These are phyloP conservation scores for Cladosporium oxysporum DNA, from an alignment of 2,329 filamentous ascomycete genomes.

Conservation along the genomic window DNA sequence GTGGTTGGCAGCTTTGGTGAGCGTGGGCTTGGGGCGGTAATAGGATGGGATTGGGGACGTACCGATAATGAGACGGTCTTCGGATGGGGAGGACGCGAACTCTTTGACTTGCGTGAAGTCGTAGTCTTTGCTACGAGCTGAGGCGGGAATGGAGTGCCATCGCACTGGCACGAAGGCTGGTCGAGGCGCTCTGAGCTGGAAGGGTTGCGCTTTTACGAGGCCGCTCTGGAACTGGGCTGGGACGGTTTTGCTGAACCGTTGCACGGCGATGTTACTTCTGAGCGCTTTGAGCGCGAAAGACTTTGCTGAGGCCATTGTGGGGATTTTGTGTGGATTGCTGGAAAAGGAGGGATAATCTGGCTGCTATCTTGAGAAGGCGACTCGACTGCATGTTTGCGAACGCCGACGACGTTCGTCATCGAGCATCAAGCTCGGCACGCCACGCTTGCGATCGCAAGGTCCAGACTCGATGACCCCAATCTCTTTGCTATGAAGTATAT, in stretches of 20 bases:
- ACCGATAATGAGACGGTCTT: slow-evolving; percentile 35
- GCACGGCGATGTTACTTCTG: slow-evolving; percentile 19
- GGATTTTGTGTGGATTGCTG: neutral
- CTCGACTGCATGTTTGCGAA: neutral
- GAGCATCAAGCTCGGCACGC: neutral
- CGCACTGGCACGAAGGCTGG: slow-evolving; percentile 29
- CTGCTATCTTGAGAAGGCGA: neutral
- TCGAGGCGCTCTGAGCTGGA: slow-evolving; percentile 18
- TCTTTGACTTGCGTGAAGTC: slow-evolving; percentile 44
- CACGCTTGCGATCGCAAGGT: neutral
- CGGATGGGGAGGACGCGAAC: slow-evolving; percentile 38
- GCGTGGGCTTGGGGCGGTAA: neutral
- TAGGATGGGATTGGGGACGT: slow-evolving; percentile 8
- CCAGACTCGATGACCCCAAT: neutral
- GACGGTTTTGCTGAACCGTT: slow-evolving; percentile 17
- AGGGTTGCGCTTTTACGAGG: slow-evolving; percentile 20
- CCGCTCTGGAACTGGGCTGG: slow-evolving; percentile 18
- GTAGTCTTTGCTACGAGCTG: slow-evolving; percentile 40
- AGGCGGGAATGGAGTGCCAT: slow-evolving; percentile 40
- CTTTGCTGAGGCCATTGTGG: slow-evolving; percentile 29
- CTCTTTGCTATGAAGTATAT: neutral
- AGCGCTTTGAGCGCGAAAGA: slow-evolving; percentile 26
- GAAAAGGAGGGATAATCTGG: neutral
- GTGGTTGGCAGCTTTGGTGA: slow-evolving; percentile 36
- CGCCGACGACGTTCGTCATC: slow-evolving; percentile 13